These are phyloP conservation scores for Puya raimondii DNA, from an alignment of 176 grass and related monocot species.

Conservation along the genomic window DNA sequence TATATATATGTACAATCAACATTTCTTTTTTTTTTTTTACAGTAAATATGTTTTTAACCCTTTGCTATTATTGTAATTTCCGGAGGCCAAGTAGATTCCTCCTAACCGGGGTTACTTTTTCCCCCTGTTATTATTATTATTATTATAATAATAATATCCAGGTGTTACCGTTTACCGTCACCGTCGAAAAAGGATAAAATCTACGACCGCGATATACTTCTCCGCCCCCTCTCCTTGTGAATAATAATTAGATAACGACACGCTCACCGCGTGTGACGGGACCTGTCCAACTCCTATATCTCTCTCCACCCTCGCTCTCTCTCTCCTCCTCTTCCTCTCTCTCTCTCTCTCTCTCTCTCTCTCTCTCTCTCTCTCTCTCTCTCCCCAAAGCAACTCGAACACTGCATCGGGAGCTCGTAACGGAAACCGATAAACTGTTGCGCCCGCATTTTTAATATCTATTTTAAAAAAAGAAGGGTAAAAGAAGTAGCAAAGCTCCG, in stretches of 20 bases:
- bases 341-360: background rate
- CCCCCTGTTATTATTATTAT: no score
- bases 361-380: no score
- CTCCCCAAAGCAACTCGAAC: no score
- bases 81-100: no score
- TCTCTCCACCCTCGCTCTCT: no score
- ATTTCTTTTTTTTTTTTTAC: no score
- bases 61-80: no score
- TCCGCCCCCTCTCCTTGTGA: background rate
- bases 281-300: constrained; percentile 2
- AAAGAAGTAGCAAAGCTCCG: background rate
- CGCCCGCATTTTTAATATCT: background rate
- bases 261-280: constrained; percentile 6
- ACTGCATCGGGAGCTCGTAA: background rate
- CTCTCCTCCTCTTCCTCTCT: constrained; percentile 12
- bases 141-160: no score
- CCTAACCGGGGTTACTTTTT: no score
- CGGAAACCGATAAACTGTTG: background rate
- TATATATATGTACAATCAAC: no score
- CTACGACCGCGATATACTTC: background rate
- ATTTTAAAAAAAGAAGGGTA: background rate
- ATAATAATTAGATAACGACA: background rate
- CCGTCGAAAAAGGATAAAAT: background rate
- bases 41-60: no score
- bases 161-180: background rate